Evolutionary conservation across 495 filamentous ascomycete genomes (phyloP), one percentile per base, ranked within the genome.

Genomic region (Astrocystis sublimbata): DNA sequence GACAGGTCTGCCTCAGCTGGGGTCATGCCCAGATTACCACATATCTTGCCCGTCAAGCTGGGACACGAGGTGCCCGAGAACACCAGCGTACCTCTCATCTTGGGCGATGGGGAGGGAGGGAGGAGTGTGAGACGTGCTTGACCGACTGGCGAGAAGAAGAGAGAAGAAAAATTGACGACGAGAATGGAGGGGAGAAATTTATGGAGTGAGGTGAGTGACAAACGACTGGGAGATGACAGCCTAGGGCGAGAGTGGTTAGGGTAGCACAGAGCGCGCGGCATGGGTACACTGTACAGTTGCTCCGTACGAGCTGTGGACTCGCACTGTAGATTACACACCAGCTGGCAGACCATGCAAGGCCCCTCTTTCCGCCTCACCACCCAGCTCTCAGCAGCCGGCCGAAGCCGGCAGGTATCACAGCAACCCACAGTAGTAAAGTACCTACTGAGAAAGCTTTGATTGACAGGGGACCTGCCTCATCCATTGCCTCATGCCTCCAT

Each of bases 51-150:
- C 6, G 83, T 84, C 65, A 85, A 76, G 46, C 76, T 74, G 50
- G 83, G 83, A 73, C 81, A 84, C 38, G 81, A 84, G 62, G 76
- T 81, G 75, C 83, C 82, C 64, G 82, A 74, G 67, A 85, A 83
- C 64, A 85, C 82, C 63, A 85, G 68, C 10, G 82, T 84, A 68
- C 81, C 79, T 66, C 83, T 76, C 83, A 85, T 84, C 45, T 59
- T 78, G 72, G n/a, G n/a, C n/a, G n/a, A n/a, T 60, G 60, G 23
- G 21, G 70, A 60, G 62, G 24, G 12, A 13, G n/a, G 0, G 49
- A 58, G 26, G 47, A n/a, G n/a, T n/a, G n/a, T n/a, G n/a, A n/a
- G n/a, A n/a, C n/a, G n/a, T n/a, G n/a, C n/a, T 61, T 61, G 58
- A 13, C 17, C 8, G 49, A 35, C 49, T n/a, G 23, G 30, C 42